phyloP scores from a whole-genome alignment of 768 basidiomycete species.

The Tubosaeta brunneosetosa region DNA sequence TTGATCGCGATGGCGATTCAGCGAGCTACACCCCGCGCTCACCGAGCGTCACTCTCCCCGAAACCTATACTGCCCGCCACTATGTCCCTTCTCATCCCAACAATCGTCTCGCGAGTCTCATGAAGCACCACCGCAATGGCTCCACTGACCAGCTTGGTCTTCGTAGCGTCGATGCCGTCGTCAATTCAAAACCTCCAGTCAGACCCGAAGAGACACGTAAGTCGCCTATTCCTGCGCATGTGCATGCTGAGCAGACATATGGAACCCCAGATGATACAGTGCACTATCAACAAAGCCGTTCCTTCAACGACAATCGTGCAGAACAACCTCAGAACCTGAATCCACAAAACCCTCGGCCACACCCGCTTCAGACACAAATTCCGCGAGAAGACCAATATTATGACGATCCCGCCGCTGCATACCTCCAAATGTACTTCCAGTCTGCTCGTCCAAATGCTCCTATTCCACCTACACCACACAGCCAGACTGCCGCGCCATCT shows the following conservation, averaged over 20 bases:
- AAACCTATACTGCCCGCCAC: conserved; percentile 32
- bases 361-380: conserved; percentile 36
- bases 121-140: conserved; percentile 52
- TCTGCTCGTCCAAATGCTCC: conserved; percentile 69
- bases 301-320: conserved; percentile 15
- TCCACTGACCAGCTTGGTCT: conserved; percentile 60
- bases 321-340: conserved; percentile 21
- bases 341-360: conserved; percentile 31
- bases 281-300: conserved; percentile 19
- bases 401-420: conserved; percentile 56
- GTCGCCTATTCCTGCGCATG: conserved; percentile 9
- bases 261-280: conserved; percentile 14
- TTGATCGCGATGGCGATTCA: conserved; percentile 45
- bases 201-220: conserved; percentile 29
- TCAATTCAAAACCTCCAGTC: conserved; percentile 42
- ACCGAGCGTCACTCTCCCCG: conserved; percentile 57
- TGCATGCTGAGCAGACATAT: conserved; percentile 15
- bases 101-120: conserved; percentile 33
- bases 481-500: conserved; percentile 67
- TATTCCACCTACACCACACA: conserved; percentile 75
- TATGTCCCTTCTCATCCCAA: conserved; percentile 30
- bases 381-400: conserved; percentile 59
- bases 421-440: conserved; percentile 55
- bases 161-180: conserved; percentile 52
- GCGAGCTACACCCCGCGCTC: conserved; percentile 66